Evolutionary conservation across 331 rosid genomes (phyloP), one percentile per base, ranked within the genome.

Genomic region (Erythrophleum ivorense): DNA sequence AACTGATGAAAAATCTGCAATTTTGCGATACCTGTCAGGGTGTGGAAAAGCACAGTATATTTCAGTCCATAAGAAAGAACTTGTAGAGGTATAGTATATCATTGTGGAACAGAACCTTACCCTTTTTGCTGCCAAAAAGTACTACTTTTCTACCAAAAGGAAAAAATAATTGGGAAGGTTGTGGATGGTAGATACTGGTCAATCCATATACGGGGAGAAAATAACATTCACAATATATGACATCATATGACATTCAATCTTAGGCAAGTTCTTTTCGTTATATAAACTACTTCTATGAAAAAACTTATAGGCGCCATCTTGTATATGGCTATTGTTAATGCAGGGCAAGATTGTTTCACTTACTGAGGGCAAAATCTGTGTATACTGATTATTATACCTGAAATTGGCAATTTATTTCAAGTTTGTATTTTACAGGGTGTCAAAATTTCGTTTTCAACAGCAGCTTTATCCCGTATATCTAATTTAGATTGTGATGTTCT

Each of bases 401-500:
- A 65, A 71, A 48, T 21, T 69, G 59, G 50, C 82, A 79, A 41
- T 52, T 78, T 74, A 60, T 52, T 60, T 88, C 40, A 41, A 67
- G 4, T 16, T 40, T 87, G 38, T 76, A 50, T 74, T 71, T 81
- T 80, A 7, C 88, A 95, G 98, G 98, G 98, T 57, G 89, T 95
- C 65, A 95, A 90, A 88, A 43, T 95, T 78, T 91, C 91, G 63
- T 87, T 91, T 65, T 88, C 97, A 31, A 81, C 81, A 29, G 88
- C 89, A 31, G 78, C 89, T 63, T 85, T 89, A 85, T 84, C 93
- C 49, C 48, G 84, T 36, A 62, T 87, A 85, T 90, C 91, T 40
- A 87, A 84, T 86, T 84, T 91, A 36, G 99, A 95, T 71, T 83
- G 59, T 75, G 96, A 93, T 87, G 84, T 90, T 57, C 81, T 95